Conservation (phyloP, 345 rosid species). For the Melaleuca alternifolia region DNA sequence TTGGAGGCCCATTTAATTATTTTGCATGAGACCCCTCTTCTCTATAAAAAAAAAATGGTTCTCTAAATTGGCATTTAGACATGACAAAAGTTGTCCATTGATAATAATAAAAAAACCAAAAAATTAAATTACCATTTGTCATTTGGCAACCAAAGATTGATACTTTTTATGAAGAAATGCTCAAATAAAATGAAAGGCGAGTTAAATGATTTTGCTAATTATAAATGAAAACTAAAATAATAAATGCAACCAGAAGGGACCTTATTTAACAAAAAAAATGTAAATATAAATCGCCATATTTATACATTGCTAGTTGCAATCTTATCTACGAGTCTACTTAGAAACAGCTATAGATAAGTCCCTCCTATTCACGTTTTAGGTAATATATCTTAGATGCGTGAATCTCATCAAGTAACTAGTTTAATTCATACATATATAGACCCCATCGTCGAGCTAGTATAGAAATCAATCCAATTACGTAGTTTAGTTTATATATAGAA, state of each 20-base stretch:
- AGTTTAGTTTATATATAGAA: background rate
- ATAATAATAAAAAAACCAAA: background rate
- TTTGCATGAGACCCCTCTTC: too few species aligned
- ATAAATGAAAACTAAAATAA: too few species aligned
- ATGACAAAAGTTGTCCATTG: background rate
- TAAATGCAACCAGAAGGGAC: too few species aligned
- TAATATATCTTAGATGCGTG: background rate
- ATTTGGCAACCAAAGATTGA: background rate
- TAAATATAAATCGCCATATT: too few species aligned
- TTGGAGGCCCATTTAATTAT: too few species aligned
- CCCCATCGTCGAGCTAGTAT: background rate
- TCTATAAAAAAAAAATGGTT: too few species aligned
- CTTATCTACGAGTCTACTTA: background rate
- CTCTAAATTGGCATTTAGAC: background rate
- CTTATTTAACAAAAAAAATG: too few species aligned
- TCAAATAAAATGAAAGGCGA: background rate
- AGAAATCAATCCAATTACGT: background rate
- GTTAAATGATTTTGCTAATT: background rate
- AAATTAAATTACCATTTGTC: background rate
- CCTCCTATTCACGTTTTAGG: background rate
- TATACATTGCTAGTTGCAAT: background rate
- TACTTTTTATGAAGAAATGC: background rate
- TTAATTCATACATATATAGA: background rate
- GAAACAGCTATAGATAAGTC: background rate
- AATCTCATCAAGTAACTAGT: background rate